Conservation (phyloP, 495 filamentous ascomycete species). For the Aspergillus steynii region DNA sequence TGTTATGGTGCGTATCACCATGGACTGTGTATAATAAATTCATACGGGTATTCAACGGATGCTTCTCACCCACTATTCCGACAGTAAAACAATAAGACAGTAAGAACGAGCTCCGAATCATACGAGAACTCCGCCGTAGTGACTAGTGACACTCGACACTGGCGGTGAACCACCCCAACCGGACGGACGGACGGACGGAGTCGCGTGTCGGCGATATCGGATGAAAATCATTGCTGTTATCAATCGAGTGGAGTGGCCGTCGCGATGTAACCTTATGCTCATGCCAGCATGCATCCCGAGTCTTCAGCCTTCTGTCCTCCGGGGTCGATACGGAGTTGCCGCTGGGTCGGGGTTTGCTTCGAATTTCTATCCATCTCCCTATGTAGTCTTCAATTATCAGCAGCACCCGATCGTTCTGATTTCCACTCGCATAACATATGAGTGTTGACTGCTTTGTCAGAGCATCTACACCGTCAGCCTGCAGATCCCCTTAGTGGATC, state of each 20-base stretch:
- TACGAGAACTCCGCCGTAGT: background rate
- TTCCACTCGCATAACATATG: too few species aligned
- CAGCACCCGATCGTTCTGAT: too few species aligned
- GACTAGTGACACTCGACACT: background rate
- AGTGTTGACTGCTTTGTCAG: too few species aligned
- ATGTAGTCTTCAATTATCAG: too few species aligned
- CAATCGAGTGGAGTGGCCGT: background rate
- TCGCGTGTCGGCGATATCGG: conserved; percentile 8
- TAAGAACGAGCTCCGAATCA: background rate
- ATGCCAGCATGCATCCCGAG: background rate
- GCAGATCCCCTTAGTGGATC: background rate
- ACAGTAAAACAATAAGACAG: background rate
- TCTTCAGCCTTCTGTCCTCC: too few species aligned
- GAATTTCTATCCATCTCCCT: too few species aligned
- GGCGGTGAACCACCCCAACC: background rate
- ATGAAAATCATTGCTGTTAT: conserved; percentile 9
- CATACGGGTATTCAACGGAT: background rate
- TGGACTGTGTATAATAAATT: background rate
- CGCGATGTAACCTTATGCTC: conserved; percentile 3
- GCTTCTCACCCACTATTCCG: background rate
- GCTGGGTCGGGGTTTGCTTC: too few species aligned
- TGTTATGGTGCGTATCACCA: background rate
- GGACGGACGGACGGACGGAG: background rate
- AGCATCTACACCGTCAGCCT: background rate
- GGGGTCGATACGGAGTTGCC: too few species aligned